Evolutionary conservation across 768 basidiomycete genomes (phyloP).

Genomic region (Filobasidium floriforme): DNA sequence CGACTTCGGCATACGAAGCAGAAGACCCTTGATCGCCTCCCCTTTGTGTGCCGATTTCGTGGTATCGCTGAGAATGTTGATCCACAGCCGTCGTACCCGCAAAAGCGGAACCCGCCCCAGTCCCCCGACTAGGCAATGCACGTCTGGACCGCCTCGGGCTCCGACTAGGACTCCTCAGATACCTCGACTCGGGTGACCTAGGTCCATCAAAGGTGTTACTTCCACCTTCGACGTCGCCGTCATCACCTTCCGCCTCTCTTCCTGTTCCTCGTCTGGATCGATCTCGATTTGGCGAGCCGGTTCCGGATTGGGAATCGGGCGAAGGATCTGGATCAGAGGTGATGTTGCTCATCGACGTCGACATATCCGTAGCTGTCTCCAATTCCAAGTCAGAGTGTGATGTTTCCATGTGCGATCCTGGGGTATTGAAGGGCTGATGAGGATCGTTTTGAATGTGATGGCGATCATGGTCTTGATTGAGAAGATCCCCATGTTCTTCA

Average conservation of each 20-base stretch:
- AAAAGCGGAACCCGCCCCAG: too few relatives aligned
- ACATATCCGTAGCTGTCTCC: slow-evolving; percentile 1
- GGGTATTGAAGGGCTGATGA: background rate
- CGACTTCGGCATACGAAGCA: too few relatives aligned
- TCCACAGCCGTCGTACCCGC: too few relatives aligned
- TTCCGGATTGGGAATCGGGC: background rate
- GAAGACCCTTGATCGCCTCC: too few relatives aligned
- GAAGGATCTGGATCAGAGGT: background rate
- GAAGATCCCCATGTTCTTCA: background rate
- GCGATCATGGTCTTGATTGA: background rate
- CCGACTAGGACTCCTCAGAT: slow-evolving; percentile 3
- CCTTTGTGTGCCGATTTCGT: too few relatives aligned
- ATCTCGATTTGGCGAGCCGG: background rate
- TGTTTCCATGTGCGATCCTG: background rate
- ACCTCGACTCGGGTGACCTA: background rate
- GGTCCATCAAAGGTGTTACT: background rate
- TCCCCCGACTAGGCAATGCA: background rate
- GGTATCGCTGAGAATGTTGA: too few relatives aligned
- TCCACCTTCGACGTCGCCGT: background rate
- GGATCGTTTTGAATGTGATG: background rate
- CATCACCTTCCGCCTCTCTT: too few relatives aligned
- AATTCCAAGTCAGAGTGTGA: background rate
- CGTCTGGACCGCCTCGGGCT: slow-evolving; percentile 3
- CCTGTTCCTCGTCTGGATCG: background rate
- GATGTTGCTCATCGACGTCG: slow-evolving; percentile 1